Percentiles rank a stretch among this genome's conserved stretches.
These are phyloP conservation scores for Chalciporus piperatoides DNA, from an alignment of 1,284 basidiomycete genomes.

Conservation along the genomic window DNA sequence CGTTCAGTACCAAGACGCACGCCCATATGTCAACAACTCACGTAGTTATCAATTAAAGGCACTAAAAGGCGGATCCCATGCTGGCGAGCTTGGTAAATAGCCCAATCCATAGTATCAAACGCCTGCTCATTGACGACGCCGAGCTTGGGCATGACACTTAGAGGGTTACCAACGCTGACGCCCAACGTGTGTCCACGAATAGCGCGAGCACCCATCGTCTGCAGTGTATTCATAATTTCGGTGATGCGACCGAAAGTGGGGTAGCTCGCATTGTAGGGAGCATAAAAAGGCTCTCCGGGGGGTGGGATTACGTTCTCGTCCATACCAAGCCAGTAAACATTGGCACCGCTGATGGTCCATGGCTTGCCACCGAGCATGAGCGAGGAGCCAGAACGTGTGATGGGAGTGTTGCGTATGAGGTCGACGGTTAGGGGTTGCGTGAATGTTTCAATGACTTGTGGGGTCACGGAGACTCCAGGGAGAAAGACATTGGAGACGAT, in stretches of 20 bases:
- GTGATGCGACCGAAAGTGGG: slow-evolving; percentile 10
- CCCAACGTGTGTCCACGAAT: slow-evolving; percentile 36
- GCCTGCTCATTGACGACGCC: slow-evolving; percentile 32
- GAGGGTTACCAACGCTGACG: slow-evolving; percentile 31
- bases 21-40: background rate
- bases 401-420: background rate
- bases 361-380: slow-evolving; percentile 1
- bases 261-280: slow-evolving; percentile 4
- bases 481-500: background rate
- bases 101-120: slow-evolving; percentile 35
- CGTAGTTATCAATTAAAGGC: slow-evolving; percentile 32
- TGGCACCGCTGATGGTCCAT: slow-evolving; percentile 9
- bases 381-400: slow-evolving; percentile 3
- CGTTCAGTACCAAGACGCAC: slow-evolving; percentile 5
- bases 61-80: slow-evolving; percentile 32
- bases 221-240: slow-evolving; percentile 27
- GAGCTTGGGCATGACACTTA: slow-evolving; percentile 31
- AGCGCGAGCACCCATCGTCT: slow-evolving; percentile 13
- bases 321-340: slow-evolving; percentile 35
- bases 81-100: slow-evolving; percentile 31
- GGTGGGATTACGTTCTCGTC: slow-evolving; percentile 21
- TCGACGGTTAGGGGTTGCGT: background rate
- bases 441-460: background rate
- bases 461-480: background rate
- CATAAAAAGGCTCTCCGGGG: slow-evolving; percentile 3